These are phyloP conservation scores for Coccinonectria pachysandricola DNA, from an alignment of 2,329 filamentous ascomycete genomes.

Conservation along the genomic window DNA sequence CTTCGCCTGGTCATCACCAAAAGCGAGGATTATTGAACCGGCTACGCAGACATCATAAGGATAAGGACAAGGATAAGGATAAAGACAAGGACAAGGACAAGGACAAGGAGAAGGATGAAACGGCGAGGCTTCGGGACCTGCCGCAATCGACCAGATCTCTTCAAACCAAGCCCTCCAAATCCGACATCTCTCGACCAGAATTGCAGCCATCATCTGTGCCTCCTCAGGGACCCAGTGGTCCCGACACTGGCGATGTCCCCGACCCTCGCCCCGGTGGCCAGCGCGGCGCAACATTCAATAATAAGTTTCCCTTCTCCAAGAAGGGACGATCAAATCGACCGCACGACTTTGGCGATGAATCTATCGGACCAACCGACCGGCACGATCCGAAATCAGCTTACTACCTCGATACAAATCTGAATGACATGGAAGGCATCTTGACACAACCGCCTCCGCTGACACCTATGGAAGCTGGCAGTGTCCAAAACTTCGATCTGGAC, in stretches of 20 bases:
- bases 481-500: constrained; percentile 35
- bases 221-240: constrained; percentile 18
- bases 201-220: constrained; percentile 28
- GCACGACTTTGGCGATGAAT: constrained; percentile 46
- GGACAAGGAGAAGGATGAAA: constrained; percentile 39
- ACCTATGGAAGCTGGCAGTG: constrained; percentile 52
- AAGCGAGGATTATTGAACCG: constrained; percentile 42
- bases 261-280: constrained; percentile 17
- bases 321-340: constrained; percentile 37
- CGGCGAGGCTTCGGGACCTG: constrained; percentile 35
- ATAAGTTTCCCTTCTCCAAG: constrained; percentile 53
- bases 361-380: constrained; percentile 49
- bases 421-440: constrained; percentile 86
- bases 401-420: constrained; percentile 76
- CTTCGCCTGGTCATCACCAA: constrained; percentile 45
- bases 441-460: constrained; percentile 60
- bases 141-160: constrained; percentile 45
- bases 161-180: constrained; percentile 37
- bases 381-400: constrained; percentile 53
- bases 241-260: constrained; percentile 20
- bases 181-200: constrained; percentile 33
- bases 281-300: constrained; percentile 47
- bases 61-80: constrained; percentile 43
- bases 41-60: constrained; percentile 39
- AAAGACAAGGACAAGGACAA: too few species aligned